These are phyloP conservation scores for Withania somnifera DNA, from an alignment of 305 asterid species.

Conservation along the genomic window DNA sequence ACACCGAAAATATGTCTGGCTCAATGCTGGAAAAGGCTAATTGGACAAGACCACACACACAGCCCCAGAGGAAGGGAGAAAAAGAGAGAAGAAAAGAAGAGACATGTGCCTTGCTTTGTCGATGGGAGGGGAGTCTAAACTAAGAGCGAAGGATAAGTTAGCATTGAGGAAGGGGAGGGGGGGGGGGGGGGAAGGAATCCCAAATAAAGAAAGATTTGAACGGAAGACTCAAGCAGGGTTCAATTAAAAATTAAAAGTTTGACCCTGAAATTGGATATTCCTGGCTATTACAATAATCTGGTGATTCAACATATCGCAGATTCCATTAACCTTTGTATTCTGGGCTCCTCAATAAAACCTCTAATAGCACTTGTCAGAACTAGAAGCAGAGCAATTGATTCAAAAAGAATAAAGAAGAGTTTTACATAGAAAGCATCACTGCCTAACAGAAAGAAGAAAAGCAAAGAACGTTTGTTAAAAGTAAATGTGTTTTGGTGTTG, in stretches of 20 bases:
- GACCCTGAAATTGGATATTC: slow-evolving; percentile 15
- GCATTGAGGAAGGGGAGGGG: too few relatives aligned
- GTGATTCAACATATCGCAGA: slow-evolving; percentile 23
- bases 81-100: too few relatives aligned
- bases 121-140: too few relatives aligned
- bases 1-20: too few relatives aligned
- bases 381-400: slow-evolving; percentile 1
- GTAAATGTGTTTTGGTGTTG: not conserved
- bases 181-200: too few relatives aligned
- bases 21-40: too few relatives aligned
- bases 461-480: not conserved
- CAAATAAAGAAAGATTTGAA: too few relatives aligned
- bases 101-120: too few relatives aligned
- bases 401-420: not conserved
- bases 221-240: too few relatives aligned
- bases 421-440: not conserved
- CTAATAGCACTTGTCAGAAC: slow-evolving; percentile 21
- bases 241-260: slow-evolving; percentile 10
- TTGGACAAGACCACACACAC: too few relatives aligned
- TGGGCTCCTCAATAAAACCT: not conserved
- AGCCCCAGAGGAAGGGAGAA: too few relatives aligned
- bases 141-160: too few relatives aligned
- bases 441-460: not conserved
- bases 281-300: slow-evolving; percentile 25
- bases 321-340: not conserved